Evolutionary conservation across 2,329 filamentous ascomycete species (phyloP).

Genomic region (Talaromyces sp.): DNA sequence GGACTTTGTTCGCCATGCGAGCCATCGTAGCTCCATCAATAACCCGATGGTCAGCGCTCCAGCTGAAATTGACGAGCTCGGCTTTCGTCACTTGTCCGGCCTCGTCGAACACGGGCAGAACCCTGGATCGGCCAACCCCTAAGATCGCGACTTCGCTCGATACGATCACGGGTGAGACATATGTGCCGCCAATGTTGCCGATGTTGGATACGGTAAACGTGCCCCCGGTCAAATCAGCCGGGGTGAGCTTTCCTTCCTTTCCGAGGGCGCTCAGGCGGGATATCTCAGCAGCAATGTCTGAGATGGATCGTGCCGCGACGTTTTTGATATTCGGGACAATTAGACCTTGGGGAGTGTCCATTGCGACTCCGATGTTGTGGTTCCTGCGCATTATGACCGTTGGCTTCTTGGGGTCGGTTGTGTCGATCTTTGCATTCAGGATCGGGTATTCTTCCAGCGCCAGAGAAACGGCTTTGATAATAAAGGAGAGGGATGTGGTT

Average conservation of each 20-base stretch:
- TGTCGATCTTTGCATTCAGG: slow-evolving; percentile 80
- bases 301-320: slow-evolving; percentile 70
- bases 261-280: slow-evolving; percentile 68
- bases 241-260: slow-evolving; percentile 66
- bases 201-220: slow-evolving; percentile 98
- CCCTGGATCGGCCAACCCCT: slow-evolving; percentile 75
- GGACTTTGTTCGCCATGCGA: slow-evolving; percentile 77
- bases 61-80: slow-evolving; percentile 86
- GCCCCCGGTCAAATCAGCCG: slow-evolving; percentile 73
- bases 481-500: slow-evolving; percentile 87
- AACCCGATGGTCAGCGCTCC: slow-evolving; percentile 92
- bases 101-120: slow-evolving; percentile 71
- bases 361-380: slow-evolving; percentile 94
- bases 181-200: slow-evolving; percentile 88
- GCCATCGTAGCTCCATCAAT: slow-evolving; percentile 95
- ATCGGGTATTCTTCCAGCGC: slow-evolving; percentile 76
- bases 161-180: slow-evolving; percentile 86
- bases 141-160: slow-evolving; percentile 88
- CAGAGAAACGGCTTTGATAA: slow-evolving; percentile 91
- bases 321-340: slow-evolving; percentile 89
- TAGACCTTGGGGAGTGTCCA: slow-evolving; percentile 85
- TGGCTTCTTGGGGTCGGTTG: slow-evolving; percentile 59
- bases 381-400: slow-evolving; percentile 71
- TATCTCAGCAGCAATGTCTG: slow-evolving; percentile 74
- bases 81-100: slow-evolving; percentile 61